Percentiles rank a stretch among this genome's conserved stretches.
These are phyloP conservation scores for Liquidambar formosana DNA, from an alignment of 164 flowering plant species.

Conservation along the genomic window DNA sequence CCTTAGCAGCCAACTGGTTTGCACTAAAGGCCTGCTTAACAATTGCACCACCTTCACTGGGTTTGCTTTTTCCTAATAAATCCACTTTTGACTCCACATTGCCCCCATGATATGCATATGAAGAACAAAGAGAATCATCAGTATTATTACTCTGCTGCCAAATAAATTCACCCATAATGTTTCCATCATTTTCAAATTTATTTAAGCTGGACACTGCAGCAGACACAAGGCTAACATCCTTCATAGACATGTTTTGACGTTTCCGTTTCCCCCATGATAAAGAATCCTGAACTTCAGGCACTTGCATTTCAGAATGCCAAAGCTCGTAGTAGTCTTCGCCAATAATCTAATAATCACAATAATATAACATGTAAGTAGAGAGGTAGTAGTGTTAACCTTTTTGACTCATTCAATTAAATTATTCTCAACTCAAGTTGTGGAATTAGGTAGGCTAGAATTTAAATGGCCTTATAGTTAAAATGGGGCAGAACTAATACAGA, in stretches of 20 bases:
- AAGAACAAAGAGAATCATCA: constrained; percentile 20
- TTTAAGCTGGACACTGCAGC: constrained; percentile 58
- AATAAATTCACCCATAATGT: constrained; percentile 45
- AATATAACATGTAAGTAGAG: neutral
- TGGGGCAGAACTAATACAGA: neutral
- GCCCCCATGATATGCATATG: constrained; percentile 19
- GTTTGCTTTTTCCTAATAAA: constrained; percentile 7
- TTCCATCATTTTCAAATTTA: constrained; percentile 73
- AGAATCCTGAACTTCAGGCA: constrained; percentile 64
- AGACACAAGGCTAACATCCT: constrained; percentile 51
- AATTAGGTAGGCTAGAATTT: too few species aligned
- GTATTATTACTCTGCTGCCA: constrained; percentile 23
- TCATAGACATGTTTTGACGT: constrained; percentile 27
- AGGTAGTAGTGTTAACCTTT: neutral
- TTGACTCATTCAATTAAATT: neutral
- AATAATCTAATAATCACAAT: constrained; percentile 18
- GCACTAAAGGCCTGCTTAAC: constrained; percentile 49
- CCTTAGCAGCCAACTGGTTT: constrained; percentile 92
- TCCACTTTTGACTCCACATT: constrained; percentile 22
- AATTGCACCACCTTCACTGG: constrained; percentile 24
- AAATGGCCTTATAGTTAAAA: too few species aligned
- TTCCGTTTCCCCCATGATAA: constrained; percentile 80
- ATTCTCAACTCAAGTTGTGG: neutral
- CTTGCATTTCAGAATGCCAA: constrained; percentile 65
- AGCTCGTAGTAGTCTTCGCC: constrained; percentile 37